Conservation (phyloP, 176 grass and related monocot species). For the Oryza nivara region DNA sequence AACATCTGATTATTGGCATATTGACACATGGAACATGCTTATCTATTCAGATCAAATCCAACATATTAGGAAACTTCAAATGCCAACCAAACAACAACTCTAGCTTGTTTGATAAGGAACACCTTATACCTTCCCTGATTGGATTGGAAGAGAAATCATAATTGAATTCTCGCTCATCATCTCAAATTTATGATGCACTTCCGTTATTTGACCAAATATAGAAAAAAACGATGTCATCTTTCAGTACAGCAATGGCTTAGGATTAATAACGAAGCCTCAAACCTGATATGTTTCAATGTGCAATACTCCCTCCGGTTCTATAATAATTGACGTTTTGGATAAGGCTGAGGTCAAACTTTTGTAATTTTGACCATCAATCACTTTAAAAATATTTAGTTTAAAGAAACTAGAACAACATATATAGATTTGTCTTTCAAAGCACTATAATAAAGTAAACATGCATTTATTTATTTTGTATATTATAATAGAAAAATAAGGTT, state of each 20-base stretch:
- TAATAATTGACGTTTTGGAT: too few species aligned
- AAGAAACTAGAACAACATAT: too few species aligned
- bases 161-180: conserved; percentile 10
- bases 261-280: not conserved
- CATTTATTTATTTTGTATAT: too few species aligned
- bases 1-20: conserved; percentile 45
- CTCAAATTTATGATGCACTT: not conserved
- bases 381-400: too few species aligned
- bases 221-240: not conserved
- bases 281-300: not conserved
- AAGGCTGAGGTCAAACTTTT: too few species aligned
- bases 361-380: too few species aligned
- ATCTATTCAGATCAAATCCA: not conserved
- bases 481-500: too few species aligned
- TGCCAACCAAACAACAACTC: conserved; percentile 32
- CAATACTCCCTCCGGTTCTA: too few species aligned
- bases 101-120: not conserved
- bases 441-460: too few species aligned
- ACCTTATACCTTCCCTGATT: not conserved
- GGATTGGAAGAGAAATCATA: conserved; percentile 19
- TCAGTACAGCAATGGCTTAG: not conserved
- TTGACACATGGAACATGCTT: not conserved
- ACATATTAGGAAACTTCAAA: conserved; percentile 24
- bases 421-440: too few species aligned
- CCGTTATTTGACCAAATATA: conserved; percentile 23